Percentiles rank a stretch among this genome's conserved stretches.
Conservation (phyloP, 257 asterid genomes). For the Gentiana straminea region DNA sequence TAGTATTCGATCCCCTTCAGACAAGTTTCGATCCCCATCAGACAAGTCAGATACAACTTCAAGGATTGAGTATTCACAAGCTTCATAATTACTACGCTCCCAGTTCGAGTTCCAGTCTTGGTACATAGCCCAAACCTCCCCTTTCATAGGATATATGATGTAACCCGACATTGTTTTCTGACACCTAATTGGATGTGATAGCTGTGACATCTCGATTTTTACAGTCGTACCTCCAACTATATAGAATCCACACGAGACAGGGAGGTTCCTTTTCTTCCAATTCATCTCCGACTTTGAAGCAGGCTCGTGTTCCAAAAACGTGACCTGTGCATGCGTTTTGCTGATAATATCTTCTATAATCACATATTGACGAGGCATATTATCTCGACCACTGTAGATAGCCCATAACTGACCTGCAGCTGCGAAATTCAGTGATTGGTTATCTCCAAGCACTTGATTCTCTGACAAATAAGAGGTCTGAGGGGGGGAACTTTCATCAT, state of each 20-base stretch:
- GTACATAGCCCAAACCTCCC: conserved; percentile 21
- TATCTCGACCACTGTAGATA: conserved; percentile 9
- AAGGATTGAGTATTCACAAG: conserved; percentile 5
- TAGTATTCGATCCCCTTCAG: conserved; percentile 7
- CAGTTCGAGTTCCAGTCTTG: conserved; percentile 10
- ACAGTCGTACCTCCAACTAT: conserved; percentile 8
- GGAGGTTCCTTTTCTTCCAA: conserved; percentile 9
- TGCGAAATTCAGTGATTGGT: background rate
- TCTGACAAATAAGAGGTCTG: background rate
- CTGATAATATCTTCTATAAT: conserved; percentile 7
- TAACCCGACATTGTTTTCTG: background rate
- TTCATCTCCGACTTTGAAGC: background rate
- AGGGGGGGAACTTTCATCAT: background rate
- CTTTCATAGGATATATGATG: conserved; percentile 16
- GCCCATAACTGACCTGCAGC: conserved; percentile 13
- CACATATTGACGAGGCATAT: conserved; percentile 14
- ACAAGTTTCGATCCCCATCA: conserved; percentile 7
- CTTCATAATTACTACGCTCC: conserved; percentile 7
- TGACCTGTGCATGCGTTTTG: background rate
- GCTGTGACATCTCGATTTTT: conserved; percentile 3
- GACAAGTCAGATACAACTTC: conserved; percentile 14
- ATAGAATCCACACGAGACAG: conserved; percentile 11
- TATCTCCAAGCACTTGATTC: background rate
- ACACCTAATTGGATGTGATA: conserved; percentile 11
- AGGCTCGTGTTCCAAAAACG: conserved; percentile 8